phyloP scores from a whole-genome alignment of 1,284 basidiomycete species.

The Malassezia yamatoensis region DNA sequence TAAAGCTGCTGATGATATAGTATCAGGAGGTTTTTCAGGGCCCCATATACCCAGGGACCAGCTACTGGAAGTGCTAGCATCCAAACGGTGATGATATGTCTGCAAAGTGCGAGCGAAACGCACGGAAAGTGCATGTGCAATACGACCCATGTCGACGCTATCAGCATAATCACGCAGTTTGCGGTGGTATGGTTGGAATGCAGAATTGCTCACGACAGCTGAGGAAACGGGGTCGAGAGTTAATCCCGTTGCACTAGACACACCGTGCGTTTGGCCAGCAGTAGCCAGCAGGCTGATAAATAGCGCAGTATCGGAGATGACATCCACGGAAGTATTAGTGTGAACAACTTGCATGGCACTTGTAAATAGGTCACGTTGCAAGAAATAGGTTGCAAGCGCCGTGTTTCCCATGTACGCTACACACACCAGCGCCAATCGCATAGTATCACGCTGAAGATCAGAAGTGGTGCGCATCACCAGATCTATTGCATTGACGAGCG shows the following conservation, averaged over 20 bases:
- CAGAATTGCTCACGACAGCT: constrained; percentile 1
- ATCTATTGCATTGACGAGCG: constrained; percentile 33
- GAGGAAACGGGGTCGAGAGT: constrained; percentile 6
- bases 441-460: constrained; percentile 22
- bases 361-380: constrained; percentile 36
- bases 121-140: constrained; percentile 11
- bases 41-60: background rate
- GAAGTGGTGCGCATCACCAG: constrained; percentile 22
- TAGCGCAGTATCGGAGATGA: constrained; percentile 31
- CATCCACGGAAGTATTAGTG: constrained; percentile 19
- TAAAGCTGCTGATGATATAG: background rate
- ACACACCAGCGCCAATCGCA: constrained; percentile 33
- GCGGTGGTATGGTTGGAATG: constrained; percentile 17
- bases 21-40: background rate
- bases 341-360: constrained; percentile 24
- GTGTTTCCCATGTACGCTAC: constrained; percentile 28
- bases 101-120: constrained; percentile 5
- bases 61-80: background rate
- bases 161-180: constrained; percentile 10
- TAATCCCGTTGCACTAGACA: background rate
- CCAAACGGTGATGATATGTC: background rate
- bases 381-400: constrained; percentile 36
- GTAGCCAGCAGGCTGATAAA: constrained; percentile 36
- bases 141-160: constrained; percentile 3
- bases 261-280: constrained; percentile 24